Base-by-base conservation (phyloP, 192 early-diverging fungal genomes). In the Backusella parvicylindrica region DNA sequence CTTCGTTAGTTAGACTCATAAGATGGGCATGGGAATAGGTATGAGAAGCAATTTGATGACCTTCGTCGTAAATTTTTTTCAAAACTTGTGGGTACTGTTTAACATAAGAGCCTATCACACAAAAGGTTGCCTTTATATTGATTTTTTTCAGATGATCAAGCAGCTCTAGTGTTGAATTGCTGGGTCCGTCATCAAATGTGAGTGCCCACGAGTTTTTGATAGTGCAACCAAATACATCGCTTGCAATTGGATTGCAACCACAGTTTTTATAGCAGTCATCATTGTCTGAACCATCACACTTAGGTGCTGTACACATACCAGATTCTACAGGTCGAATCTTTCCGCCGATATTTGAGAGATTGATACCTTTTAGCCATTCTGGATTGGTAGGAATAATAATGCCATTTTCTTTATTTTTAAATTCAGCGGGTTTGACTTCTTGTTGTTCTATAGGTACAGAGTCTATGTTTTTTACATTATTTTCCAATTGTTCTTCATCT, bases 81-180 rank as follows among this genome's bases (percentile, higher is more conserved):
- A 93, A 50, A 33, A 86, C 64, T 11, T 87, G 85, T 0, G 84
- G 81, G 35, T 83, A 68, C 26, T 83, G 65, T 67, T 86, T 79
- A 38, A 87, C 77, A 71, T 85, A 80, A 31, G 79, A 63, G 11
- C 92, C 92, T 56, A 87, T 84, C 13, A 93, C 88, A 74, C 88
- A 92, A 79, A 93, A 93, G 3, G 92, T 92, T 1, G 85, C 91
- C 72, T 91, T 92, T 60, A 91, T 65, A 60, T 85, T 75, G 18
- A 78, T 73, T 60, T 80, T 38, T 26, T 88, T 80, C 5, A 93
- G 77, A 1, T 77, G 67, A 69, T 89, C 86, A 6, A 93, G 76
- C 16, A 94, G 65, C n/a, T 75, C 76, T 21, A 76, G 67, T 0
- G 91, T 92, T 70, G 79, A 84, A 15, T 69, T 37, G 31, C 87